Evolutionary conservation across 73 alveolate species (phyloP), one percentile per base, ranked within the genome.

Genomic region (Paramecium octaurelia): DNA sequence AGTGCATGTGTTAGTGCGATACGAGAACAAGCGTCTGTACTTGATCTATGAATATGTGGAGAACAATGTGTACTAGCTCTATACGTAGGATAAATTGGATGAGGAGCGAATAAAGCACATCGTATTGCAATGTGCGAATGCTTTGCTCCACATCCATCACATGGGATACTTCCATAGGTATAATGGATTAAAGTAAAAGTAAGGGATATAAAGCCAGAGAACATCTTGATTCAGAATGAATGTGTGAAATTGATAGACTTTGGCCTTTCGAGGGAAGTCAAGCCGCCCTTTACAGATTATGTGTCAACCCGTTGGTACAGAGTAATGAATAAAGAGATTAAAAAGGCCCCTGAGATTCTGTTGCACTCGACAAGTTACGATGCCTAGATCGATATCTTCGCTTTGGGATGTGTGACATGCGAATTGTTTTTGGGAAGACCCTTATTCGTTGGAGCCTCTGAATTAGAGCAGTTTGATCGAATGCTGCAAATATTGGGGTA

Each of bases 91-190:
- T 38, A 94, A 94, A 46, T 93, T 95, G 58, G 96, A 97, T 20
- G 99, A 97, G 84, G 87, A 68, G 21, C 75, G 89, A 73, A 96
- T 98, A 57, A 97, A 95, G 86, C 73, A 92, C 46, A 92, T 95
- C 5, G 94, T 97, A 64, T 93, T 94, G 69, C 96, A 98, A 93
- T 96, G 98, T 35, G 92, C 98, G 35, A 92, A 93, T 91, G 99
- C 99, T 27, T 93, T 99, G 58, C 97, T 99, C 8, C 97, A 98
- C 92, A 98, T 99, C 99, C 99, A 99, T 93, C 98, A 98, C 94
- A 98, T 98, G 80, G 99, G 99, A 35, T 99, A 97, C 93, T 99
- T 99, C 92, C 99, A 99, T 95, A 92, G 99, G 73, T 40, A 46
- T 24, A 1, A 0, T 18, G 11, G 1, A 54, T 54, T 16, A 80